Conservation (phyloP, 1,284 basidiomycete genomes). For the Pyrrhoderma lamaoense region DNA sequence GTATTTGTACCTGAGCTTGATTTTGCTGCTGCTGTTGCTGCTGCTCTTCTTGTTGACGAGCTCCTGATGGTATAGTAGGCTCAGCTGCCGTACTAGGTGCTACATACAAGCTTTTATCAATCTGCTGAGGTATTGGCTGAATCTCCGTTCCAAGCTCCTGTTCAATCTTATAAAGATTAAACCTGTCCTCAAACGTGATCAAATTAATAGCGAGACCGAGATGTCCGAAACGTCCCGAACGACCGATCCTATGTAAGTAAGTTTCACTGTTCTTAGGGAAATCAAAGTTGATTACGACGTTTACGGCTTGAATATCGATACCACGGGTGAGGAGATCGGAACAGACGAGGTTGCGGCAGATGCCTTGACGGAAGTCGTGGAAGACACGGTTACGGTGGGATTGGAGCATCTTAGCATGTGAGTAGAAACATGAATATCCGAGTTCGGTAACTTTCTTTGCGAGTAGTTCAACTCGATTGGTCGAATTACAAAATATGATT, state of each 20-base stretch:
- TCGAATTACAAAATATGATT: constrained; percentile 99
- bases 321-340: constrained; percentile 94
- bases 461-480: constrained; percentile 96
- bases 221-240: constrained; percentile 96
- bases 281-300: constrained; percentile 99
- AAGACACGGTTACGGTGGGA: constrained; percentile 98
- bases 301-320: constrained; percentile 99
- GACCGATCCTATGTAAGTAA: constrained; percentile 96
- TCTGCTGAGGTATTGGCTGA: constrained; percentile 86
- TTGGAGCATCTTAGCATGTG: constrained; percentile 99
- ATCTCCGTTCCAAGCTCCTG: constrained; percentile 98
- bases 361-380: constrained; percentile 98
- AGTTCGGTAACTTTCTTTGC: constrained; percentile 99
- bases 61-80: constrained; percentile 33
- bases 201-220: constrained; percentile 96
- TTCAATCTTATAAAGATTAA: constrained; percentile 97
- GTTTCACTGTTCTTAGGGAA: constrained; percentile 99
- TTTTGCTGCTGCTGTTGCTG: constrained; percentile 24
- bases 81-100: constrained; percentile 56
- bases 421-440: constrained; percentile 99
- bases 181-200: constrained; percentile 94
- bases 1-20: constrained; percentile 17
- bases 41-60: constrained; percentile 22
- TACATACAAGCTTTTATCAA: constrained; percentile 92
- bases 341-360: constrained; percentile 97